Percentiles rank a stretch among this genome's conserved stretches.
Conservation (phyloP, 1,284 basidiomycete genomes). For the Pseudozyma flocculosa region DNA sequence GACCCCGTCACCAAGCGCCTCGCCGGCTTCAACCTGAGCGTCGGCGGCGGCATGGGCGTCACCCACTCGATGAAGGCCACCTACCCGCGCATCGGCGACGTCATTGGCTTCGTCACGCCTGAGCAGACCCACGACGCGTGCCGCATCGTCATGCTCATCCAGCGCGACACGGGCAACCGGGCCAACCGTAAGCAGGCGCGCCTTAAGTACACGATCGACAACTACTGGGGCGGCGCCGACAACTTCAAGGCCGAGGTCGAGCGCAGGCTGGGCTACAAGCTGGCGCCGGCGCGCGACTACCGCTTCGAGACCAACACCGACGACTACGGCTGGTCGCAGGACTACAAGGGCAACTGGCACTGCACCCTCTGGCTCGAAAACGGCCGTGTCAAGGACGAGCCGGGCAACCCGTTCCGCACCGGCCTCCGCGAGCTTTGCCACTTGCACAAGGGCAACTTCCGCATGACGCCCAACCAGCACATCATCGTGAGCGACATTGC, state of each 20-base stretch:
- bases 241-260: slow-evolving; percentile 83
- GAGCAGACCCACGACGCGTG: slow-evolving; percentile 85
- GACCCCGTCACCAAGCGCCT: slow-evolving; percentile 61
- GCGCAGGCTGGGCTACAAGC: slow-evolving; percentile 76
- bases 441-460: slow-evolving; percentile 88
- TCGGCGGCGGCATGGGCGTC: slow-evolving; percentile 95
- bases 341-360: slow-evolving; percentile 84
- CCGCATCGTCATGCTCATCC: slow-evolving; percentile 88
- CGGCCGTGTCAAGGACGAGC: slow-evolving; percentile 90
- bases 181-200: slow-evolving; percentile 62
- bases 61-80: slow-evolving; percentile 99
- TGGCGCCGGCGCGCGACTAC: slow-evolving; percentile 71
- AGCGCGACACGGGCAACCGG: slow-evolving; percentile 95
- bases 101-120: slow-evolving; percentile 88
- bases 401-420: slow-evolving; percentile 86
- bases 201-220: slow-evolving; percentile 95
- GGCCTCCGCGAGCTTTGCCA: slow-evolving; percentile 89
- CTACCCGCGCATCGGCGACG: slow-evolving; percentile 83
- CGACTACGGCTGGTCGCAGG: slow-evolving; percentile 87
- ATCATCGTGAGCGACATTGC: slow-evolving; percentile 82
- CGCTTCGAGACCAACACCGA: slow-evolving; percentile 88
- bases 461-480: slow-evolving; percentile 86
- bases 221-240: slow-evolving; percentile 68
- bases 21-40: slow-evolving; percentile 59
- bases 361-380: slow-evolving; percentile 97